phyloP scores from a whole-genome alignment of 2,329 filamentous ascomycete genomes.

The Neofusicoccum parvum region DNA sequence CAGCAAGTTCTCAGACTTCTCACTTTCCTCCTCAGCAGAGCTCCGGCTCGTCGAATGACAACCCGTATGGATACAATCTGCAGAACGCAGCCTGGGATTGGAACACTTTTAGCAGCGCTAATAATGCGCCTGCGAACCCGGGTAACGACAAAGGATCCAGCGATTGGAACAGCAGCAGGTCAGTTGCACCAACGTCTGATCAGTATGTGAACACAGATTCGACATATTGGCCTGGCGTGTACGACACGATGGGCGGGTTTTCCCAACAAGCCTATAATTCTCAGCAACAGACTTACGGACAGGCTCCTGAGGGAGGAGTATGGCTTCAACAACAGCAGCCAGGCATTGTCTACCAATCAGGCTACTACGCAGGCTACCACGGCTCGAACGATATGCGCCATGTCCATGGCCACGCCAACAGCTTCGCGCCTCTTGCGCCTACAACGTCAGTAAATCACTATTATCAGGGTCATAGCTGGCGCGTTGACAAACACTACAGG shows the following conservation, averaged over 20 bases:
- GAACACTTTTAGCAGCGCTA: neutral
- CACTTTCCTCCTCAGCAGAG: neutral
- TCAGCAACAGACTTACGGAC: neutral
- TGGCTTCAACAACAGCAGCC: neutral
- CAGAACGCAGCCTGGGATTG: slow-evolving; percentile 15
- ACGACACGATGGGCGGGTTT: neutral
- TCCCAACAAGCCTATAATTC: neutral
- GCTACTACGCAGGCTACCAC: neutral
- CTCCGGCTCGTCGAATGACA: neutral
- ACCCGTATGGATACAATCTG: slow-evolving; percentile 2
- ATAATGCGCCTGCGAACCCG: neutral
- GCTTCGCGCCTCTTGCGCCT: slow-evolving; percentile 5
- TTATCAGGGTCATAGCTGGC: slow-evolving; percentile 14
- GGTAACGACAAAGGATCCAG: neutral
- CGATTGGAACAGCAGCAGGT: neutral
- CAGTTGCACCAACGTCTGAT: neutral
- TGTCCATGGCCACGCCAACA: slow-evolving; percentile 3
- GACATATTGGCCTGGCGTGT: neutral
- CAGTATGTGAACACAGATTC: neutral
- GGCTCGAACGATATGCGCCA: neutral
- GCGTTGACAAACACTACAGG: slow-evolving; percentile 19
- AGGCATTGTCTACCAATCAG: neutral
- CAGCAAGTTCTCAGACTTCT: neutral
- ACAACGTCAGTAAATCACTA: slow-evolving; percentile 1
- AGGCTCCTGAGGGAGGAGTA: neutral